Evolutionary conservation across 2,329 filamentous ascomycete species (phyloP), one percentile per base, ranked within the genome.

Genomic region (Cordyceps tenuipes): DNA sequence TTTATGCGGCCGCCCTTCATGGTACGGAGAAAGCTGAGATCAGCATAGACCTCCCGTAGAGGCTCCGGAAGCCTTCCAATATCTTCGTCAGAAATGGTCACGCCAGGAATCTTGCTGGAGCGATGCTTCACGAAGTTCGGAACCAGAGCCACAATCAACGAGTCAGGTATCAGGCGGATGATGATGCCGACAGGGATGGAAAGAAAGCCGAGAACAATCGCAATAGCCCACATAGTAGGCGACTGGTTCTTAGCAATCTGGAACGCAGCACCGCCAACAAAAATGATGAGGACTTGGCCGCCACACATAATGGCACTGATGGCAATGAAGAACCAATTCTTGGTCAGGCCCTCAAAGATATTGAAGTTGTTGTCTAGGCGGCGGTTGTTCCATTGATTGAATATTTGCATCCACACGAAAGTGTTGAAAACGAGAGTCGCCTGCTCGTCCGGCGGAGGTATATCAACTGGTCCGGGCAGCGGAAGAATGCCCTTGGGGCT

Each of bases 331-430:
- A 95, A 96, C 76, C 82, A 88, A 72, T 97, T 97, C 70, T 83
- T 83, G 29, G 81, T 81, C 62, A 97, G 82, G 59, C 91, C 91
- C 70, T 97, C 93, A 63, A 97, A 93, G 63, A 97, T 91, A 75
- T 97, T 97, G 80, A 96, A 92, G 59, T 86, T 83, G 75, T 97
- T 97, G 73, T 97, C 93, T 59, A 97, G 80, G 13, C 93, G 90
- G 62, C 93, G 90, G 76, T 96, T 96, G 78, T 97, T 97, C 82
- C 95, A 90, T 70, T 96, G 89, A 75, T 97, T 97, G 79, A 97
- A 97, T 67, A 97, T 95, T 68, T 97, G 93, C 92, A 97, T 97
- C 93, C 93, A 97, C 57, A 97, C 93, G 70, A 97, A 97, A 0
- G 91, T 94, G 77, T 97, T 97, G 82, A 97, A 97, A 8, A 97